These are phyloP conservation scores for Kodamaea sp. DNA, from an alignment of 1,139 yeast genomes.

Conservation along the genomic window DNA sequence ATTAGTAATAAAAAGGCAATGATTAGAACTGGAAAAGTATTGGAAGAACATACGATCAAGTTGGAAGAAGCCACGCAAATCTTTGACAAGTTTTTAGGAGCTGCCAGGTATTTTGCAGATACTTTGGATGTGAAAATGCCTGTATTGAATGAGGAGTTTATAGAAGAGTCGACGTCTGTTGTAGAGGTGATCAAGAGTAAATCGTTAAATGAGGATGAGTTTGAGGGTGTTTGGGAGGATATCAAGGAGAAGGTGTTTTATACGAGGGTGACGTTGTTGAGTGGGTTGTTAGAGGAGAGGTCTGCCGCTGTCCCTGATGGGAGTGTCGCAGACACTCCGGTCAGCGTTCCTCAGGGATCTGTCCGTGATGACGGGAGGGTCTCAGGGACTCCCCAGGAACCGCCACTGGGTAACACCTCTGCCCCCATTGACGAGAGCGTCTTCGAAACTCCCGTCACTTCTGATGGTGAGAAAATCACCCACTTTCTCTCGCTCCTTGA, in stretches of 20 bases:
- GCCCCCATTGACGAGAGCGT: too few species aligned
- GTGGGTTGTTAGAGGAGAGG: constrained; percentile 24
- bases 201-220: constrained; percentile 26
- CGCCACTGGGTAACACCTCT: too few species aligned
- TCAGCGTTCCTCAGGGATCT: background rate
- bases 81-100: constrained; percentile 44
- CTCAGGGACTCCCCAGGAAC: too few species aligned
- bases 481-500: constrained; percentile 46
- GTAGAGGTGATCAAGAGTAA: constrained; percentile 25
- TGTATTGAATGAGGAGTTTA: constrained; percentile 21
- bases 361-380: too few species aligned
- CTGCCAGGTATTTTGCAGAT: constrained; percentile 46
- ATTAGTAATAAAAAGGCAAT: constrained; percentile 50
- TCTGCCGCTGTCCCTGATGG: background rate
- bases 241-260: constrained; percentile 64
- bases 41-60: constrained; percentile 49
- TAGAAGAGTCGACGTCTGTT: constrained; percentile 9
- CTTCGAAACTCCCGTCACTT: too few species aligned
- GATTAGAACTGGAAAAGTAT: constrained; percentile 60
- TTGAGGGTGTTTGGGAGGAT: constrained; percentile 59
- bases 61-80: constrained; percentile 34
- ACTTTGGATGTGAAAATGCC: constrained; percentile 33
- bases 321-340: too few species aligned
- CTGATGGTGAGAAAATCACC: constrained; percentile 46
- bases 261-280: constrained; percentile 29